Evolutionary conservation across 2,329 filamentous ascomycete genomes (phyloP).

Genomic region (Colletotrichum musicola): DNA sequence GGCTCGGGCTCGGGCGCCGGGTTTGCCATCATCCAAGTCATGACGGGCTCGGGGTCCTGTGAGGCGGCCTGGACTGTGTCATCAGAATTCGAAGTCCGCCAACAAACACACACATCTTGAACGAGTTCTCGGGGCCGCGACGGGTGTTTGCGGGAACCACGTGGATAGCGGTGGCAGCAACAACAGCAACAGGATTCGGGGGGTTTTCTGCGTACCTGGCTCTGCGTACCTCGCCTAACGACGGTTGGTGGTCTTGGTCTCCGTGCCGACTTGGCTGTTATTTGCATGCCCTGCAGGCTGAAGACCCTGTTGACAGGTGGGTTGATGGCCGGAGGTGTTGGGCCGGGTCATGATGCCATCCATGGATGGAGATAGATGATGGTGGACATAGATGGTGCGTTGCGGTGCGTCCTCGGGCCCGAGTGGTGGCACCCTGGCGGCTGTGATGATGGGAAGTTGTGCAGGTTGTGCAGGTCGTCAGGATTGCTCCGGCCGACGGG

Average conservation of each 20-base stretch:
- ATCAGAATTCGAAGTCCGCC: not conserved
- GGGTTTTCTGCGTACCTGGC: constrained; percentile 3
- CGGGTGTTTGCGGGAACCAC: constrained; percentile 10
- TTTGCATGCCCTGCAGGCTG: too few relatives aligned
- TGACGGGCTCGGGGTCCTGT: constrained; percentile 19
- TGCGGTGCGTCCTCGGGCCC: too few relatives aligned
- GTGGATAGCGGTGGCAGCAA: constrained; percentile 1
- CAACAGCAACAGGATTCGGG: not conserved
- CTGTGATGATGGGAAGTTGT: too few relatives aligned
- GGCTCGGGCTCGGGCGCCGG: constrained; percentile 21
- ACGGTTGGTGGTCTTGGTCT: not conserved
- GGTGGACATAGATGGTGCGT: not conserved
- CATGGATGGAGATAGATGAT: not conserved
- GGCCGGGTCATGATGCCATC: too few relatives aligned
- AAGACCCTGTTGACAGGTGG: not conserved
- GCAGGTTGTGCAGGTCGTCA: too few relatives aligned
- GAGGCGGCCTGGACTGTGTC: not conserved
- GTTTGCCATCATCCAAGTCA: not conserved
- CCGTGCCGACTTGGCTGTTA: too few relatives aligned
- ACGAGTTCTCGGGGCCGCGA: not conserved
- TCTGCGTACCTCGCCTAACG: not conserved
- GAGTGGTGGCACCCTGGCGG: too few relatives aligned
- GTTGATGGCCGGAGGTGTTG: not conserved
- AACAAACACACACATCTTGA: not conserved
- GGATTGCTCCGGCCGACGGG: not conserved